phyloP scores from a whole-genome alignment of 129 eudicot genomes.

The Oenanthe sinensis region DNA sequence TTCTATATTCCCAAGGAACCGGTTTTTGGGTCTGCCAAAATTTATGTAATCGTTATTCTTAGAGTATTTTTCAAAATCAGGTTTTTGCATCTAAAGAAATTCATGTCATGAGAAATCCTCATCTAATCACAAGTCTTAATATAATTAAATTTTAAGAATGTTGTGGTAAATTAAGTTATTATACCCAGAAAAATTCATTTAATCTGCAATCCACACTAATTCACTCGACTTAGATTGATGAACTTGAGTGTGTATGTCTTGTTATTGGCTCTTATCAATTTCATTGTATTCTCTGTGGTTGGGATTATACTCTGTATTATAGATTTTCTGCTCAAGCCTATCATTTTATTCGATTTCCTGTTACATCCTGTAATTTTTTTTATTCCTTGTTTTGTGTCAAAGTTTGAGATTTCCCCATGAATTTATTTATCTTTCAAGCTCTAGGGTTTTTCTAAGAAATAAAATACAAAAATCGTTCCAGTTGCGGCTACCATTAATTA shows the following conservation, averaged over 20 bases:
- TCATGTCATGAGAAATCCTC: background rate
- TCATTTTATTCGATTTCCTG: background rate
- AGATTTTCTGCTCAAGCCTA: background rate
- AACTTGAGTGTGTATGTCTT: background rate
- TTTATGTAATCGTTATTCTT: too few relatives aligned
- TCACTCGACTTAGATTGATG: background rate
- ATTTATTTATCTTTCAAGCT: background rate
- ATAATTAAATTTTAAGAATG: background rate
- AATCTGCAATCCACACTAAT: background rate
- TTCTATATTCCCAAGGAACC: background rate
- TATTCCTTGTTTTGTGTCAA: background rate
- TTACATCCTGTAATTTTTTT: background rate
- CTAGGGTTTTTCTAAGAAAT: background rate
- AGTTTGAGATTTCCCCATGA: background rate
- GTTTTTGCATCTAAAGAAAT: background rate
- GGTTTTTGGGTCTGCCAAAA: background rate
- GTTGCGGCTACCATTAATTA: background rate
- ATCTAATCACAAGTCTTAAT: background rate
- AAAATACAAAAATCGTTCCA: background rate
- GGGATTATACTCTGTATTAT: too few relatives aligned
- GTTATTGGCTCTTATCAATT: background rate
- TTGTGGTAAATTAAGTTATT: background rate
- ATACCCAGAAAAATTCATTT: too few relatives aligned
- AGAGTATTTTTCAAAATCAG: background rate
- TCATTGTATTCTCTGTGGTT: background rate